A percentile compares a stretch with the other conserved stretches of the same genome.
Evolutionary conservation across 345 rosid species (phyloP).

Genomic region (Dimocarpus longan): DNA sequence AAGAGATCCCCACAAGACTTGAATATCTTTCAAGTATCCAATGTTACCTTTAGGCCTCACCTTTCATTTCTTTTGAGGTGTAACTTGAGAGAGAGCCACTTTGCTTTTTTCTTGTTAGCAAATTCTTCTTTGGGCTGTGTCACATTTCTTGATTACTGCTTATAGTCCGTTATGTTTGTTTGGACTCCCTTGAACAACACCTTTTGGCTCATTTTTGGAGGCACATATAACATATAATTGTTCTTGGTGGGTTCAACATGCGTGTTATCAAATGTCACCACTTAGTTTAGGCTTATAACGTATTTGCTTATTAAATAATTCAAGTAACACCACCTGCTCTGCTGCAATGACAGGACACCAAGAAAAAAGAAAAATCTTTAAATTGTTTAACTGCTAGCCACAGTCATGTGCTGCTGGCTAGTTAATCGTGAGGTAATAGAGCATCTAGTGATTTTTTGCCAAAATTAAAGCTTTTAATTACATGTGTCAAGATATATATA

Average conservation of each 20-base stretch:
- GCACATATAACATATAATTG: not conserved
- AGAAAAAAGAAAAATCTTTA: not conserved
- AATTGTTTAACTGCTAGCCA: not conserved
- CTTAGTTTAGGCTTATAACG: not conserved
- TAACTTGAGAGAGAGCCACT: not conserved
- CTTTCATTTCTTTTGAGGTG: slow-evolving; percentile 76
- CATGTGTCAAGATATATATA: too few relatives aligned
- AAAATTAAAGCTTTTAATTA: too few relatives aligned
- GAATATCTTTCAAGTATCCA: slow-evolving; percentile 45
- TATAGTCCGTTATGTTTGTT: slow-evolving; percentile 38
- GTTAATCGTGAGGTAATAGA: too few relatives aligned
- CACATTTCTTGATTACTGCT: slow-evolving; percentile 29
- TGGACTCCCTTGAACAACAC: slow-evolving; percentile 27
- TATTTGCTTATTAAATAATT: not conserved
- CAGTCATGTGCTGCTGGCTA: not conserved
- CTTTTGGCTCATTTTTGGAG: slow-evolving; percentile 10
- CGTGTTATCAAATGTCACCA: not conserved
- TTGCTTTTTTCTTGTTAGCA: slow-evolving; percentile 29
- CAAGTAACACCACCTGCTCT: not conserved
- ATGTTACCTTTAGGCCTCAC: slow-evolving; percentile 41
- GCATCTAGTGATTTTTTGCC: not conserved
- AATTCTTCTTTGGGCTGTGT: slow-evolving; percentile 30
- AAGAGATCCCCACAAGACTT: slow-evolving; percentile 47
- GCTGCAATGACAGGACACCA: not conserved
- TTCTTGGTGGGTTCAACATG: not conserved